Base-by-base conservation (phyloP, 1,139 yeast genomes). In the Spencermartinsiella ligniputridi region DNA sequence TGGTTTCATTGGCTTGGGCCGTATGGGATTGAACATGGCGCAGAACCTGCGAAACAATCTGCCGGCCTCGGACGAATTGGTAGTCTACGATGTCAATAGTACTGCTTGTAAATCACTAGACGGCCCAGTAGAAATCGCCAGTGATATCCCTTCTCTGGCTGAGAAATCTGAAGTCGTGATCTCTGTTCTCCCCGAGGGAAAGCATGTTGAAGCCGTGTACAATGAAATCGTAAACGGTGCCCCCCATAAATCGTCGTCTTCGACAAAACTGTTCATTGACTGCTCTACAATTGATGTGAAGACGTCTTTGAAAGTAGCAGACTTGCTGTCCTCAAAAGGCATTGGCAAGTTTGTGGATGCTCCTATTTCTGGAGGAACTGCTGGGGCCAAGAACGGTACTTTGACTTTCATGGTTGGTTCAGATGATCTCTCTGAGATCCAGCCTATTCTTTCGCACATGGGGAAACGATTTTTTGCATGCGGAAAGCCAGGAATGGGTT, bases 1-100 rank as follows among this genome's bases (percentile, higher is more conserved):
- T 53, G 83, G 81, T 17, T 77, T 77, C 60, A 70, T 78, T 37
- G 83, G 83, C 12, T 67, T 78, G 21, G 83, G 83, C 17, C 75
- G 75, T 48, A 78, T 78, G 83, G 80, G 83, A 46, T 74, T 73
- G 48, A 76, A 75, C 51, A 78, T 78, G 83, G 81, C 81, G 17
- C 65, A 72, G 51, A 80, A 78, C 52, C 67, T 78, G 30, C 71
- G 73, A 52, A 62, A 67, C 42, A 67, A 74, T 48, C 62, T 74
- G 48, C 66, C 64, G 29, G 63, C 70, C 1, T 46, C 54, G 13
- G 80, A 76, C 51, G 60, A 61, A 37, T 64, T 77, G 46, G 67
- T 69, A 40, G 74, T 77, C 11, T 70, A 68, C 53, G 82, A 77
- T 56, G 65, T 70, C 11, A 63, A 66, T 18, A 61, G 69, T 1